These are phyloP conservation scores for Ramichloridium luteum DNA, from an alignment of 2,329 filamentous ascomycete genomes.

Conservation along the genomic window DNA sequence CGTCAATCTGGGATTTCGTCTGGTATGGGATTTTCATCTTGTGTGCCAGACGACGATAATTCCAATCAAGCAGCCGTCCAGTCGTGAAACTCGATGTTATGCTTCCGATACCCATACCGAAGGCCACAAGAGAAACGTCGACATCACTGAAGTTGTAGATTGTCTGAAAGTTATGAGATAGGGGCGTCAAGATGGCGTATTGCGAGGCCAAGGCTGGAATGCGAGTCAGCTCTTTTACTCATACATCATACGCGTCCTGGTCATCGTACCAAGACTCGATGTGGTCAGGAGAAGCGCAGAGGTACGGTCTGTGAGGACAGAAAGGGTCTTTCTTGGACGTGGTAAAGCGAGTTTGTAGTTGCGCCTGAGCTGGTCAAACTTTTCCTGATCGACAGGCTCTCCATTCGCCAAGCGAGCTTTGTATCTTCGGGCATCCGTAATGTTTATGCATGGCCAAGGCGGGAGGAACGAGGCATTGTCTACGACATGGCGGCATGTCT, in stretches of 20 bases:
- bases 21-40: conserved; percentile 22
- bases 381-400: conserved; percentile 13
- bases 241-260: no score
- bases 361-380: conserved; percentile 12
- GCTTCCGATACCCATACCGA: conserved; percentile 27
- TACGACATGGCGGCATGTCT: conserved; percentile 40
- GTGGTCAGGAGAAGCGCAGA: conserved; percentile 27
- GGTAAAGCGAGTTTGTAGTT: conserved; percentile 18
- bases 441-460: conserved; percentile 45
- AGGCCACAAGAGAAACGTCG: conserved; percentile 28
- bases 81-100: conserved; percentile 29
- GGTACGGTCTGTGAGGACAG: conserved; percentile 22
- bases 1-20: conserved; percentile 26
- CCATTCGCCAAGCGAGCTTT: conserved; percentile 11
- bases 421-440: conserved; percentile 32
- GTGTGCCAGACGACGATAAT: conserved; percentile 29
- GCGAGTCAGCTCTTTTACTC: no score
- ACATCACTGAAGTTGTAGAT: conserved; percentile 31
- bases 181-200: conserved; percentile 31
- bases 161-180: conserved; percentile 26
- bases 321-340: conserved; percentile 19
- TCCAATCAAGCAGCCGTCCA: conserved; percentile 32
- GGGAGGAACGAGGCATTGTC: conserved; percentile 50
- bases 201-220: conserved; percentile 31
- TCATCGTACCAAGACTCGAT: conserved; percentile 28